Evolutionary conservation across 768 basidiomycete genomes (phyloP), one percentile per base, ranked within the genome.

Genomic region (Lactarius deliciosus): DNA sequence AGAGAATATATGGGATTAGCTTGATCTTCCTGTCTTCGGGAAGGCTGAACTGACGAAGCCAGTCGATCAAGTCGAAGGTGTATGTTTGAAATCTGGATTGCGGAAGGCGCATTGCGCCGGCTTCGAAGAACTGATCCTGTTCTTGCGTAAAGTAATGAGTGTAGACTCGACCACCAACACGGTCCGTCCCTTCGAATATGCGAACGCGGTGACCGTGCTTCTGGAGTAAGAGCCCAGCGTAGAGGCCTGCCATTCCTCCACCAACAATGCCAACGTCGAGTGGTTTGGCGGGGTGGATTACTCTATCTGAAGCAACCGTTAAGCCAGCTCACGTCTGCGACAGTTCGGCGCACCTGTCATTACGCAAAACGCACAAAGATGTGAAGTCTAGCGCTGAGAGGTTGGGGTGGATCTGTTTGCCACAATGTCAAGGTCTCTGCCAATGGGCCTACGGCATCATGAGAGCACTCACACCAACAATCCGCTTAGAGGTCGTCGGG

Each of bases 101-200:
- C 1, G 70, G 70, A 50, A 70, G 69, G 32, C 70, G 70, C 70
- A 69, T 70, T 20, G 70, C 70, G 34, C 70, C 70, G 3, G 70
- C 70, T 43, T 70, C 70, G 34, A 65, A 70, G 50, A 64, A 70
- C 57, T 70, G 70, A 25, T 70, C 66, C 15, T 64, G 22, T 15
- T 70, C 68, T 36, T 69, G 58, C 9, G 43, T 66, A 59, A 70
- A 70, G 58, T 68, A 69, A 47, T 69, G 68, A 0, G 70, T 70
- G 30, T 64, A 57, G 34, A 70, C 36, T 11, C 70, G 70, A 8
- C 70, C 70, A 30, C 70, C 70, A 22, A 70, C 28, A 50, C 70
- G 70, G 34, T 64, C 63, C 2, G 64, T 22, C 25, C 41, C 61
- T 32, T 70, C 70, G 34, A 61, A 69, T n/a, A 70, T 55, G 55